phyloP scores from a whole-genome alignment of 116 monocot genomes.

The Iris pallida region DNA sequence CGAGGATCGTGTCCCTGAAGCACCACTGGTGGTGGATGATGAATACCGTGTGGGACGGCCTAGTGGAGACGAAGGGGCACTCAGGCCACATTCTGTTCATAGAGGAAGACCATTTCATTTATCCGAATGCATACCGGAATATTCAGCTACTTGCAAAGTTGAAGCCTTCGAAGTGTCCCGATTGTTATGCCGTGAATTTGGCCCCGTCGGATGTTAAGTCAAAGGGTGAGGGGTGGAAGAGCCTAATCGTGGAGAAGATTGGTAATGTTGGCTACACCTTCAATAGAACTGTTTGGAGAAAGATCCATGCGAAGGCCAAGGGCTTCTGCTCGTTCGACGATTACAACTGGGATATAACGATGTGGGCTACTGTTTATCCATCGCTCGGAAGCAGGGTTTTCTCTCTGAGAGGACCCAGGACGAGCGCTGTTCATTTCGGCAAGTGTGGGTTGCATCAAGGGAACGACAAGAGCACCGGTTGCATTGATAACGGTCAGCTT shows the following conservation, averaged over 20 bases:
- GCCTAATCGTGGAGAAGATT: slow-evolving; percentile 81
- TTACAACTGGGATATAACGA: slow-evolving; percentile 99
- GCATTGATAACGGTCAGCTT: slow-evolving; percentile 60
- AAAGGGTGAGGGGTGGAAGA: slow-evolving; percentile 74
- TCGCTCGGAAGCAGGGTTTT: slow-evolving; percentile 69
- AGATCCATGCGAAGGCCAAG: slow-evolving; percentile 75
- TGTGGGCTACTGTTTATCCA: slow-evolving; percentile 95
- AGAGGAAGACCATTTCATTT: slow-evolving; percentile 94
- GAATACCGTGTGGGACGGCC: slow-evolving; percentile 97
- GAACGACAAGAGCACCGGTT: slow-evolving; percentile 46
- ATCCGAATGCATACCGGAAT: slow-evolving; percentile 84
- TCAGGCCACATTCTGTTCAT: slow-evolving; percentile 85
- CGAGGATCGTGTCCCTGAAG: slow-evolving; percentile 87
- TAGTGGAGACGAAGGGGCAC: slow-evolving; percentile 55
- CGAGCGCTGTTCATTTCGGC: slow-evolving; percentile 92
- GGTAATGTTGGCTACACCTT: slow-evolving; percentile 94
- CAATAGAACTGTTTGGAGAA: slow-evolving; percentile 88
- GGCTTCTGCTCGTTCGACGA: slow-evolving; percentile 91
- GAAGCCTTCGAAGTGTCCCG: slow-evolving; percentile 62
- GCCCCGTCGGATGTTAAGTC: slow-evolving; percentile 88
- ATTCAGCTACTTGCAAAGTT: slow-evolving; percentile 59
- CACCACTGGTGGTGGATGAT: slow-evolving; percentile 99
- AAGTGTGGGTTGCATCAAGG: slow-evolving; percentile 99
- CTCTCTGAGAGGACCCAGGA: slow-evolving; percentile 73
- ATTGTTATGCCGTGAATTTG: slow-evolving; percentile 85